These are phyloP conservation scores for Spathaspora passalidarum DNA, from an alignment of 805 yeast species.

Conservation along the genomic window DNA sequence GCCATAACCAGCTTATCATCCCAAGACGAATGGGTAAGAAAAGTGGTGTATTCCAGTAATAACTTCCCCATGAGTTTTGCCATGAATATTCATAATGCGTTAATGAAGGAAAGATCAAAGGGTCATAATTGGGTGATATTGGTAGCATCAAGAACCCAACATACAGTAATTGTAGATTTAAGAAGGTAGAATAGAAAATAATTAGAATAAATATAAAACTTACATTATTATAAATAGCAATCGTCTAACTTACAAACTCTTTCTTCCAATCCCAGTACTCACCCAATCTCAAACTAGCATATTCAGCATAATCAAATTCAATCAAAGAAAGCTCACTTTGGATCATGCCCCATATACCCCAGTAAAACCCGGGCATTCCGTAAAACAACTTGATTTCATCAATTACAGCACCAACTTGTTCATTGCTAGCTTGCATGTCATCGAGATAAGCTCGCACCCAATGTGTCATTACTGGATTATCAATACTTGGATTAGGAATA, in stretches of 20 bases:
- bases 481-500: conserved; percentile 50
- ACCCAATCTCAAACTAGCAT: conserved; percentile 55
- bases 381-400: conserved; percentile 58
- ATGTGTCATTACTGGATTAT: conserved; percentile 43
- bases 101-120: conserved; percentile 68
- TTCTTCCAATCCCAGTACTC: conserved; percentile 73
- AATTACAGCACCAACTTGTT: conserved; percentile 43
- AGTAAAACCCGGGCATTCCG: conserved; percentile 80
- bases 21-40: conserved; percentile 79
- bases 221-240: background rate
- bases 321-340: conserved; percentile 67
- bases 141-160: conserved; percentile 74
- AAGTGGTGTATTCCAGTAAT: conserved; percentile 73
- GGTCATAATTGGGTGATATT: conserved; percentile 76
- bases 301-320: conserved; percentile 66
- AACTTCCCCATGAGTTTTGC: conserved; percentile 82
- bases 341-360: conserved; percentile 84
- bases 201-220: background rate
- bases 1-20: conserved; percentile 70
- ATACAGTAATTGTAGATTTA: conserved; percentile 53
- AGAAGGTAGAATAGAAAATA: conserved; percentile 43
- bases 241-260: conserved; percentile 3
- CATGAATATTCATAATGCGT: conserved; percentile 64
- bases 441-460: conserved; percentile 63
- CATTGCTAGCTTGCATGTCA: conserved; percentile 21